A percentile compares a stretch with the other conserved stretches of the same genome.
Evolutionary conservation across 768 basidiomycete species (phyloP).

Genomic region (Lentinus brumalis): DNA sequence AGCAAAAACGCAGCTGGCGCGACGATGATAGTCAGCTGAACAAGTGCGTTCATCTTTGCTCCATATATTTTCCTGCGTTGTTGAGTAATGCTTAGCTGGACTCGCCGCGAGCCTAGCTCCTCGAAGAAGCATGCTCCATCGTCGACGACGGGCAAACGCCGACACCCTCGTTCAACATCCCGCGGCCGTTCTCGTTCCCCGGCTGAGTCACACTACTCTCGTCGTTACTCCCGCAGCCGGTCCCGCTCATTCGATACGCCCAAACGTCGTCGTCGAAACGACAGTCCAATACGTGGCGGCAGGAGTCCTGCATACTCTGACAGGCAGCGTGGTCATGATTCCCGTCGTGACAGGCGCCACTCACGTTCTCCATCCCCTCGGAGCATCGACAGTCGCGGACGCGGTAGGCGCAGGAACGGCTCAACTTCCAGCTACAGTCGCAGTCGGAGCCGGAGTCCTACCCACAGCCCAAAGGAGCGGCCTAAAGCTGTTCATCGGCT

Average conservation of each 20-base stretch:
- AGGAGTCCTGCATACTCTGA: slow-evolving; percentile 54
- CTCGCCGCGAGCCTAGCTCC: slow-evolving; percentile 53
- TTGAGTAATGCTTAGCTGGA: slow-evolving; percentile 52
- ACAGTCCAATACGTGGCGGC: slow-evolving; percentile 45
- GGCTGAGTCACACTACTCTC: slow-evolving; percentile 65
- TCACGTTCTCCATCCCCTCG: slow-evolving; percentile 32
- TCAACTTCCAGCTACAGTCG: slow-evolving; percentile 62
- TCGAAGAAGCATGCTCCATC: slow-evolving; percentile 38
- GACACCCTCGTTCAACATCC: slow-evolving; percentile 48
- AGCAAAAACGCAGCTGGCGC: slow-evolving; percentile 45
- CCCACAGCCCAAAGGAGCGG: slow-evolving; percentile 50
- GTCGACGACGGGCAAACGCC: slow-evolving; percentile 40
- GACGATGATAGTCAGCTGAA: slow-evolving; percentile 69
- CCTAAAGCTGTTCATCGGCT: slow-evolving; percentile 64
- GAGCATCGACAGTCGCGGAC: slow-evolving; percentile 38
- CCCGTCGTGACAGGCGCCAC: slow-evolving; percentile 35
- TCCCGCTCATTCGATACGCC: slow-evolving; percentile 65
- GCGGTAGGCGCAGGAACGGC: slow-evolving; percentile 46
- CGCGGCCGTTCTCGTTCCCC: slow-evolving; percentile 61
- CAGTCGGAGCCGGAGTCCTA: slow-evolving; percentile 50
- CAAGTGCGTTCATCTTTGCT: slow-evolving; percentile 54
- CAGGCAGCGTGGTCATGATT: slow-evolving; percentile 35
- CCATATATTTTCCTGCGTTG: slow-evolving; percentile 11
- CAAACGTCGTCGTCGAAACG: slow-evolving; percentile 55
- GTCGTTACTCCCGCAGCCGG: slow-evolving; percentile 62